Percentiles rank a stretch among this genome's conserved stretches.
These are phyloP conservation scores for Ballota nigra DNA, from an alignment of 257 asterid genomes.

Conservation along the genomic window DNA sequence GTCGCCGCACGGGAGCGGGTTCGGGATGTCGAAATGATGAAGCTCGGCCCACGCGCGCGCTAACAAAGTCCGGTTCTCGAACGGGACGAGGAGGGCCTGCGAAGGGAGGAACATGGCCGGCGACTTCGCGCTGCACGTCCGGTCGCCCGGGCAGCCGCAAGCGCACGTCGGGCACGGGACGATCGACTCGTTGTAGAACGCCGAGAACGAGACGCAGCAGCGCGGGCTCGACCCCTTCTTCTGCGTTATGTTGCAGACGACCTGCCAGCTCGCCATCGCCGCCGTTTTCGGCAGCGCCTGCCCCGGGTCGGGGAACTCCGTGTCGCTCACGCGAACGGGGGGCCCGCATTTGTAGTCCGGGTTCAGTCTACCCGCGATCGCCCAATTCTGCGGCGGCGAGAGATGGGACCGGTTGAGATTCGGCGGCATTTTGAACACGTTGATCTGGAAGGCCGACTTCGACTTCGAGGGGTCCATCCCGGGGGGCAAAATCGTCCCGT, in stretches of 20 bases:
- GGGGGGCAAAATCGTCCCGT: conserved; percentile 90
- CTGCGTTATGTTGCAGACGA: conserved; percentile 84
- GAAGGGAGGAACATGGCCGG: conserved; percentile 83
- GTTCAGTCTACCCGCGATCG: conserved; percentile 60
- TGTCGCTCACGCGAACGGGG: conserved; percentile 77
- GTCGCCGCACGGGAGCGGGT: conserved; percentile 77
- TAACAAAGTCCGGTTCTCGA: conserved; percentile 57
- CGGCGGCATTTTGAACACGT: conserved; percentile 91
- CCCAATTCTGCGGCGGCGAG: conserved; percentile 81
- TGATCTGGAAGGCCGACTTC: conserved; percentile 70
- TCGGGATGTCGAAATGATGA: conserved; percentile 60
- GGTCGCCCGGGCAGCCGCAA: conserved; percentile 65
- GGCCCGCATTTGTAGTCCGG: conserved; percentile 89
- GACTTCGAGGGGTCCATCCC: conserved; percentile 89
- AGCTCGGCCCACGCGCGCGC: conserved; percentile 79
- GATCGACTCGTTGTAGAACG: conserved; percentile 84
- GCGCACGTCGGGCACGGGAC: conserved; percentile 88
- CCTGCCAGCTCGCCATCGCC: conserved; percentile 90
- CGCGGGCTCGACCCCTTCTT: conserved; percentile 60
- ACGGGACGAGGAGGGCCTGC: conserved; percentile 74
- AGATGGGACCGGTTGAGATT: conserved; percentile 76
- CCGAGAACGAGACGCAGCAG: conserved; percentile 92
- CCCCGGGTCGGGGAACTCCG: conserved; percentile 69
- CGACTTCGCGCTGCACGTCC: conserved; percentile 50
- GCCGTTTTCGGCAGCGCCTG: conserved; percentile 40